Conservation (phyloP, 1,139 yeast genomes). For the Arxiozyma slooffiae region DNA sequence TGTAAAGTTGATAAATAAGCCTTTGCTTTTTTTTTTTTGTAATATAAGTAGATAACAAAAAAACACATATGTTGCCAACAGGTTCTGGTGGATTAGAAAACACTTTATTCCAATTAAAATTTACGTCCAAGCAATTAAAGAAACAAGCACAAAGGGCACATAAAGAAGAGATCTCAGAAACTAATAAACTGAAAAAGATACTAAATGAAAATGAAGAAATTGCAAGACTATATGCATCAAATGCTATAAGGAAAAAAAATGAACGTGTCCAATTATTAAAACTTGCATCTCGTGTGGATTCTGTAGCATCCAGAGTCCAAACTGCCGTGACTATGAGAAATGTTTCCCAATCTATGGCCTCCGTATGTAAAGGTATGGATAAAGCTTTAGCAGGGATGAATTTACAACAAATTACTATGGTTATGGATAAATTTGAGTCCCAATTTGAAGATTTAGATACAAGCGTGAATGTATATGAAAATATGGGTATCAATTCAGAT, state of each 20-base stretch:
- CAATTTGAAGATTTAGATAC: constrained; percentile 97
- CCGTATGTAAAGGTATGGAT: constrained; percentile 92
- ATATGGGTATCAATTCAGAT: constrained; percentile 78
- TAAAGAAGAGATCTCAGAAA: constrained; percentile 80
- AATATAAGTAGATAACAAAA: too few relatives aligned
- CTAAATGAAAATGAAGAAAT: constrained; percentile 61
- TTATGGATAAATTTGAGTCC: constrained; percentile 93
- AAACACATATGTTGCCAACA: constrained; percentile 23
- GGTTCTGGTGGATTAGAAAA: constrained; percentile 29
- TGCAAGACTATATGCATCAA: constrained; percentile 89
- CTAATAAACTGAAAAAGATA: constrained; percentile 74
- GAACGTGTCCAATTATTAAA: constrained; percentile 77
- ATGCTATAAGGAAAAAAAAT: constrained; percentile 84
- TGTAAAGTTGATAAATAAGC: too few relatives aligned
- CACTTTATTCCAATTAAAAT: constrained; percentile 38
- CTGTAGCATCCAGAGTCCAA: constrained; percentile 91
- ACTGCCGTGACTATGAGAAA: constrained; percentile 96
- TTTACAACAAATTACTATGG: constrained; percentile 78
- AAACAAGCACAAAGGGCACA: constrained; percentile 86
- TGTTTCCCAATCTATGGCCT: constrained; percentile 89
- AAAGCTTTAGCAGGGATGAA: constrained; percentile 94
- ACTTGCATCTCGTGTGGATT: constrained; percentile 83
- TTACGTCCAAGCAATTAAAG: constrained; percentile 87
- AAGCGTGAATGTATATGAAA: constrained; percentile 83
- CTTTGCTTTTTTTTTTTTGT: too few relatives aligned